Percentiles rank a stretch among this genome's conserved stretches.
These are phyloP conservation scores for Fusarium subglutinans DNA, from an alignment of 2,329 filamentous ascomycete genomes.

Conservation along the genomic window DNA sequence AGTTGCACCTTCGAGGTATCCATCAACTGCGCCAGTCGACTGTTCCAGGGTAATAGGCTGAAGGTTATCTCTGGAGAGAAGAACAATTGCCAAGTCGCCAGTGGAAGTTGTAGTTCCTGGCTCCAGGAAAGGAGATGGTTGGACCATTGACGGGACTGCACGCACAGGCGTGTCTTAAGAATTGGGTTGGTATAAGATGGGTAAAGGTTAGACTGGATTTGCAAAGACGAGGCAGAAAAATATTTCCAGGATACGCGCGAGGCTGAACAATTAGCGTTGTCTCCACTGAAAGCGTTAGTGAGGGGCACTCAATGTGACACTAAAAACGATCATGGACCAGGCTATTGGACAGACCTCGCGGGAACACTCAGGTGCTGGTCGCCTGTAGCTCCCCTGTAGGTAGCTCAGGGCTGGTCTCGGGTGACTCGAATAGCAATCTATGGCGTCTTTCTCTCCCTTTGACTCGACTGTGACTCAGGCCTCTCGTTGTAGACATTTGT, in stretches of 20 bases:
- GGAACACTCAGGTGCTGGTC: neutral
- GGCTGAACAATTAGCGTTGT: conserved; percentile 31
- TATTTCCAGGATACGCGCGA: conserved; percentile 30
- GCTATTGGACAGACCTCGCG: conserved; percentile 22
- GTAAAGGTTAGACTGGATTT: conserved; percentile 2
- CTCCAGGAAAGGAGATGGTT: conserved; percentile 79
- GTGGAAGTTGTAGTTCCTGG: conserved; percentile 69
- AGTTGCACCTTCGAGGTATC: conserved; percentile 79
- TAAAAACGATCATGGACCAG: conserved; percentile 23
- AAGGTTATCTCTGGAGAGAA: conserved; percentile 87
- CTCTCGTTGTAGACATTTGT: conserved; percentile 28
- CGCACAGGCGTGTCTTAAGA: neutral
- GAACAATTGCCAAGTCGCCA: conserved; percentile 80
- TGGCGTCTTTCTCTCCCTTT: conserved; percentile 37
- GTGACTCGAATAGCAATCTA: conserved; percentile 26
- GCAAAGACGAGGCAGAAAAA: conserved; percentile 27
- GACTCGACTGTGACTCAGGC: conserved; percentile 34
- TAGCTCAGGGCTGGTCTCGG: conserved; percentile 17
- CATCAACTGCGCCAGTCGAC: conserved; percentile 70
- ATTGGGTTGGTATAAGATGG: neutral
- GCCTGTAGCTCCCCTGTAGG: conserved; percentile 23
- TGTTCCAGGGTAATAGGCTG: conserved; percentile 77
- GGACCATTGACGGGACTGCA: conserved; percentile 46
- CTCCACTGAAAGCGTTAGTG: conserved; percentile 29
- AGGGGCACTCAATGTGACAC: conserved; percentile 25